Percentiles rank a stretch among this genome's conserved stretches.
Evolutionary conservation across 2,329 filamentous ascomycete genomes (phyloP).

Genomic region (Lizonia empirigonia): DNA sequence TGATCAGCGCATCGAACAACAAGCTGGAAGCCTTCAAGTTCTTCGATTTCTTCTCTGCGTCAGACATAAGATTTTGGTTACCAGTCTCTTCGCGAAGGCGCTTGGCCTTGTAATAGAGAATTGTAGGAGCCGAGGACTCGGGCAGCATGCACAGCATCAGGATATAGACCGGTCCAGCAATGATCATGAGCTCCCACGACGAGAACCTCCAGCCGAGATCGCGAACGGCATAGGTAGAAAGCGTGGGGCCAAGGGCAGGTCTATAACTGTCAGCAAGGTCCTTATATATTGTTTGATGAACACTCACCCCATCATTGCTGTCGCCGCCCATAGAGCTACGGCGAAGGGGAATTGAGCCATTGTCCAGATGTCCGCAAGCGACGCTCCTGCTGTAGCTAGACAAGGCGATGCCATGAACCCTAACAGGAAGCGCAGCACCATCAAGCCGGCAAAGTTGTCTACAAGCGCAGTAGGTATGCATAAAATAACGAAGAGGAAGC

Average conservation of each 20-base stretch:
- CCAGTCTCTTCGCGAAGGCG: constrained; percentile 73
- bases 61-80: constrained; percentile 71
- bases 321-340: constrained; percentile 50
- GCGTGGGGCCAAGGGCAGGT: constrained; percentile 66
- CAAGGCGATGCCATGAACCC: constrained; percentile 46
- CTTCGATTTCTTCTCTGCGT: constrained; percentile 73
- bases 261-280: not conserved
- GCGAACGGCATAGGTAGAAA: constrained; percentile 76
- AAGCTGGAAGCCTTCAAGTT: constrained; percentile 44
- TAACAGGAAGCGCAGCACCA: constrained; percentile 55
- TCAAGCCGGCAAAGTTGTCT: constrained; percentile 65
- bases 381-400: constrained; percentile 44
- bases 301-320: constrained; percentile 53
- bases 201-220: constrained; percentile 77
- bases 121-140: constrained; percentile 78
- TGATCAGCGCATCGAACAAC: constrained; percentile 60
- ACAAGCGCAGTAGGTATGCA: constrained; percentile 68
- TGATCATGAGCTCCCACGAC: constrained; percentile 82
- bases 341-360: constrained; percentile 50
- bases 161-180: constrained; percentile 72
- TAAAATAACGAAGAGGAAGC: constrained; percentile 70
- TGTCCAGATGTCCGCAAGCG: constrained; percentile 44
- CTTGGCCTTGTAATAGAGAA: constrained; percentile 63
- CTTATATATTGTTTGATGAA: fast-evolving
- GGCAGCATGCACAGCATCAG: constrained; percentile 81